phyloP scores from a whole-genome alignment of 2,329 filamentous ascomycete species.

The Claviceps monticola region DNA sequence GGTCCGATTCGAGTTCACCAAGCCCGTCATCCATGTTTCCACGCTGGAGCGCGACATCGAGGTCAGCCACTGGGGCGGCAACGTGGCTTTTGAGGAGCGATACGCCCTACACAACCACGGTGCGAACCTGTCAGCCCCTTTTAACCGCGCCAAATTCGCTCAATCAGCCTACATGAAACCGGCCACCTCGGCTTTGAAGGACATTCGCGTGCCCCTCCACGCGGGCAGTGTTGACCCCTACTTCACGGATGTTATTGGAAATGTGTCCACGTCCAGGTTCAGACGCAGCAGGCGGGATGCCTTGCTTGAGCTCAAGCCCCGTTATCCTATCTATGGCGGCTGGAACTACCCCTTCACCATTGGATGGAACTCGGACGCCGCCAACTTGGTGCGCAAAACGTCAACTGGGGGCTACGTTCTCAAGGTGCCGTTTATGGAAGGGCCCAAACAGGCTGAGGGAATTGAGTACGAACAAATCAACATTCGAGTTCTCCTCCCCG shows the following conservation, averaged over 20 bases:
- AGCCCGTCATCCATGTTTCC: slow-evolving; percentile 69
- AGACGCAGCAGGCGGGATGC: slow-evolving; percentile 63
- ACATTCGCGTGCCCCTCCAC: slow-evolving; percentile 66
- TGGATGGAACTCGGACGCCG: slow-evolving; percentile 84
- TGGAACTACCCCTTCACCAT: slow-evolving; percentile 98
- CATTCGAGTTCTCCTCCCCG: slow-evolving; percentile 73
- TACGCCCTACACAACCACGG: slow-evolving; percentile 81
- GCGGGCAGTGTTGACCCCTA: slow-evolving; percentile 76
- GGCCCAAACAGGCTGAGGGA: slow-evolving; percentile 74
- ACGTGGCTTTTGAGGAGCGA: slow-evolving; percentile 86
- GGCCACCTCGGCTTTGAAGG: slow-evolving; percentile 64
- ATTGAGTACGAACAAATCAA: slow-evolving; percentile 72
- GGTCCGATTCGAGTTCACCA: slow-evolving; percentile 90
- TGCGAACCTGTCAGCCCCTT: slow-evolving; percentile 59
- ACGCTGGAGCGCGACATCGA: slow-evolving; percentile 82
- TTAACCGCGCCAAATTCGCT: slow-evolving; percentile 66
- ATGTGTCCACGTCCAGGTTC: slow-evolving; percentile 89
- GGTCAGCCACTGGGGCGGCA: slow-evolving; percentile 96
- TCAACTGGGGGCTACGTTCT: slow-evolving; percentile 63
- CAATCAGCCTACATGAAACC: slow-evolving; percentile 62
- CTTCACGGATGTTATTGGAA: slow-evolving; percentile 92
- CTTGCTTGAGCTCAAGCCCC: slow-evolving; percentile 78
- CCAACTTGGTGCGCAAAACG: slow-evolving; percentile 57
- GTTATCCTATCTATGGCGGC: slow-evolving; percentile 91
- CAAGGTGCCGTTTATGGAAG: slow-evolving; percentile 86